Conservation (phyloP, 1,284 basidiomycete genomes). For the Jaminaea rosea region DNA sequence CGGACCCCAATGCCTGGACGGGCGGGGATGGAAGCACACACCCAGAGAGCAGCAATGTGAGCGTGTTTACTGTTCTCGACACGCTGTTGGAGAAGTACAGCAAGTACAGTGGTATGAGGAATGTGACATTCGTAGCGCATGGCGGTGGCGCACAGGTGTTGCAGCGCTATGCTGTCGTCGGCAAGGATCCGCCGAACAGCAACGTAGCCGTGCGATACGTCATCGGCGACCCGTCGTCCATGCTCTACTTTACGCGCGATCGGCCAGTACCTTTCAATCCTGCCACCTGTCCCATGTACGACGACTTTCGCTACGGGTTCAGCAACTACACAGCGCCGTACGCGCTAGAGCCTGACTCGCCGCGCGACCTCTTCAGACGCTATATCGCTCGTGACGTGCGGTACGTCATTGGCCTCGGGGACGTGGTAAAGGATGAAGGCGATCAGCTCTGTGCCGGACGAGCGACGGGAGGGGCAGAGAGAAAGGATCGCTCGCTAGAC, state of each 20-base stretch:
- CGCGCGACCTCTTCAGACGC: constrained; percentile 13
- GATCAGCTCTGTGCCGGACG: constrained; percentile 34
- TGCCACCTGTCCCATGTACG: constrained; percentile 14
- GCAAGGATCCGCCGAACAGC: constrained; percentile 8
- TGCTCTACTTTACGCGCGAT: constrained; percentile 29
- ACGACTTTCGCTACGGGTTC: constrained; percentile 28
- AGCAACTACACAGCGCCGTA: constrained; percentile 11
- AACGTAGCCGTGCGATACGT: constrained; percentile 22
- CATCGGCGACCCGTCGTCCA: constrained; percentile 25
- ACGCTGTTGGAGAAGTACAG: constrained; percentile 15
- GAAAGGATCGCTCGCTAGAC: constrained; percentile 18
- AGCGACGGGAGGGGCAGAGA: constrained; percentile 16
- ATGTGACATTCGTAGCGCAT: constrained; percentile 32
- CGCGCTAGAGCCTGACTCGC: background rate
- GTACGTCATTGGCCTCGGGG: constrained; percentile 23
- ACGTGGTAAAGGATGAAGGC: constrained; percentile 14
- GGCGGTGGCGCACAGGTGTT: constrained; percentile 35
- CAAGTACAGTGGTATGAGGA: constrained; percentile 26
- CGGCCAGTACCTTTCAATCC: constrained; percentile 19
- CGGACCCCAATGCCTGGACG: constrained; percentile 27
- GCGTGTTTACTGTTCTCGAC: constrained; percentile 19
- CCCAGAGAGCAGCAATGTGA: constrained; percentile 10
- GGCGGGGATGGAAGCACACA: constrained; percentile 18
- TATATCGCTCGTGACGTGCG: constrained; percentile 28
- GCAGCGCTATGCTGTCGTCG: constrained; percentile 25